These are phyloP conservation scores for Oryza meyeriana DNA, from an alignment of 176 grass and related monocot species.

Conservation along the genomic window DNA sequence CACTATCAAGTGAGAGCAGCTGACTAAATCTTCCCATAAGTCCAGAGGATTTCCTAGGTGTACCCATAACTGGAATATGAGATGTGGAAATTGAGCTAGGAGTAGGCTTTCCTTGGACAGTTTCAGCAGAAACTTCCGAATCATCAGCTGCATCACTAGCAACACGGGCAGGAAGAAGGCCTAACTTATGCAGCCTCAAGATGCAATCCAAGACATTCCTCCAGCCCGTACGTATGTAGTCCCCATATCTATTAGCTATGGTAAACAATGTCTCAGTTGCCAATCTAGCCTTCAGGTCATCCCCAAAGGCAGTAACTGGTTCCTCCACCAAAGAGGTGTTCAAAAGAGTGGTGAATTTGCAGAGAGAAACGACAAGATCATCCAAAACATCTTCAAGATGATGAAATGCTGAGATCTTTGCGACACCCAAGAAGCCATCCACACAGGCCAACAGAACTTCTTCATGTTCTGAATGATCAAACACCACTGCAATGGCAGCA, in stretches of 20 bases:
- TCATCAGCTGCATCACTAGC: slow-evolving; percentile 93
- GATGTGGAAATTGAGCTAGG: slow-evolving; percentile 67
- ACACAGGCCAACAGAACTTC: slow-evolving; percentile 71
- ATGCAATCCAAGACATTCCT: slow-evolving; percentile 98
- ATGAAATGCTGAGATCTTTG: slow-evolving; percentile 98
- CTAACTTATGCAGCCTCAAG: slow-evolving; percentile 94
- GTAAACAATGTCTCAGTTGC: slow-evolving; percentile 89
- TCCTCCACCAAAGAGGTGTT: slow-evolving; percentile 94
- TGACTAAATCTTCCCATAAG: slow-evolving; percentile 99
- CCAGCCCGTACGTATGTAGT: slow-evolving; percentile 91
- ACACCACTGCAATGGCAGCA: slow-evolving; percentile 94
- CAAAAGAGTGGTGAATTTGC: slow-evolving; percentile 97
- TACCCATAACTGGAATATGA: slow-evolving; percentile 88
- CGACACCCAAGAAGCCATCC: slow-evolving; percentile 86
- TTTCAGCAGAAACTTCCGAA: slow-evolving; percentile 70
- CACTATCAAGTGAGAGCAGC: slow-evolving; percentile 92
- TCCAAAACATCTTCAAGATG: slow-evolving; percentile 96
- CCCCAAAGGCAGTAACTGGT: slow-evolving; percentile 93
- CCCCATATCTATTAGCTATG: slow-evolving; percentile 90
- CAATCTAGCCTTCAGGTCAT: slow-evolving; percentile 95
- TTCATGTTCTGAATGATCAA: slow-evolving; percentile 93
- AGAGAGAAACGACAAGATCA: slow-evolving; percentile 93
- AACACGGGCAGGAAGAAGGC: slow-evolving; percentile 85
- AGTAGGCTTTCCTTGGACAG: slow-evolving; percentile 67
- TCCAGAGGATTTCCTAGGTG: slow-evolving; percentile 87